Evolutionary conservation across 352 stramenopile species (phyloP).

Genomic region (Phytophthora brassicae): DNA sequence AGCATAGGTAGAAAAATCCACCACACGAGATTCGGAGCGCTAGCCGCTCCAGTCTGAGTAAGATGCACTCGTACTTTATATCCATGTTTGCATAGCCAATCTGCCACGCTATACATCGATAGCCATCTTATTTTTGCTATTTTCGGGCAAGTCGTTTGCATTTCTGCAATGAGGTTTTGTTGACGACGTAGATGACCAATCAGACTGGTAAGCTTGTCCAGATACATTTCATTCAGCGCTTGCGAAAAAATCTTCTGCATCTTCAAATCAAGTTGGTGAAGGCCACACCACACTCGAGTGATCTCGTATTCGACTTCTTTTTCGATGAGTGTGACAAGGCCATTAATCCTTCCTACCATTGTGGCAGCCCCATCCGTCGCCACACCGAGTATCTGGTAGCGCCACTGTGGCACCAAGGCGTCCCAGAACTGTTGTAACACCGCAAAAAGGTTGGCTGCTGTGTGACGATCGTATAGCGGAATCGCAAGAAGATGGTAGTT

Average conservation of each 20-base stretch:
- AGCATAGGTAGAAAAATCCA: constrained; percentile 14
- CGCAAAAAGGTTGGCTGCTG: constrained; percentile 4
- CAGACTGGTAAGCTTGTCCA: constrained; percentile 3
- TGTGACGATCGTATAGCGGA: constrained; percentile 9
- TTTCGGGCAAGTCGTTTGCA: constrained; percentile 14
- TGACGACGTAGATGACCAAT: constrained; percentile 5
- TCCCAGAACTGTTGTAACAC: neutral
- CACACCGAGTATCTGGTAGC: neutral
- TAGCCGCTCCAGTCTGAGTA: neutral
- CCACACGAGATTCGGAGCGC: constrained; percentile 3
- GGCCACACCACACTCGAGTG: constrained; percentile 18
- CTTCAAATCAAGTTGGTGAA: too few relatives aligned
- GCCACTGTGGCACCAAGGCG: neutral
- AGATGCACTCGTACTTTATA: constrained; percentile 1
- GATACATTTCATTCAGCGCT: constrained; percentile 14
- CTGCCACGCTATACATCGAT: constrained; percentile 17
- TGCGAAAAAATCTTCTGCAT: constrained; percentile 11
- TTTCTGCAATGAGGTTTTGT: too few relatives aligned
- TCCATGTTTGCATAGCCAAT: constrained; percentile 12
- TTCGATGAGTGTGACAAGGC: constrained; percentile 2
- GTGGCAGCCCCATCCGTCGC: neutral
- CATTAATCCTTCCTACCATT: neutral
- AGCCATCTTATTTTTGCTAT: constrained; percentile 16
- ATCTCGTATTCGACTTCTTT: neutral
- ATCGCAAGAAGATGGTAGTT: constrained; percentile 19